Base-by-base conservation (phyloP, 1,284 basidiomycete genomes). In the Rhodotorula sp. region DNA sequence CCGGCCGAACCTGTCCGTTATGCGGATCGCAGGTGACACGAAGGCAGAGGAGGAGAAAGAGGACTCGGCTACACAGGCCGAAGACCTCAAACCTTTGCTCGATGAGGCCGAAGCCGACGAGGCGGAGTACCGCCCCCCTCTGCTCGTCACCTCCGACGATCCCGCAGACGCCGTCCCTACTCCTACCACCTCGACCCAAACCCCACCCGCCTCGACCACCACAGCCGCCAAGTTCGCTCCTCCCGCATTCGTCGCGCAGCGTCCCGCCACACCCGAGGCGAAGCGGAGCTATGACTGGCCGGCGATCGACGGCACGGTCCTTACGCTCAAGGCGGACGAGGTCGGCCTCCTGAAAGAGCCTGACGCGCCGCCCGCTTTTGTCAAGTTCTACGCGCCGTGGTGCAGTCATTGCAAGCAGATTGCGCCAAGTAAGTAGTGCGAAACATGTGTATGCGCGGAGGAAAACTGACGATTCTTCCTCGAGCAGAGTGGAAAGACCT, bases 381-480 rank as follows among this genome's bases (percentile, higher is more conserved):
- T 94, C 81, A 94, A 96, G 79, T 96, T 90, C 82, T 95, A 86
- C 78, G 92, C 92, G 0, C 93, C 93, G 0, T 94, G 92, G 92
- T 94, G 92, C 79, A 88, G 89, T 2, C 93, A 95, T 81, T 83
- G 77, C 69, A 71, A 73, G 48, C 44, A 44, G 47, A 51, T 76
- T 3, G 56, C 66, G 2, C 92, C 92, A 0, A 83, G 82, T 83
- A 60, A 68, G 82, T 75, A 7, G 37, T 13, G 7, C 37, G 37
- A 40, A 13, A 40, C 13, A 13, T 7, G 37, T 40, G 37, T 40
- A 8, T 13, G n/a, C 58, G 24, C 15, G 28, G 37, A 31, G 24
- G 54, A 4, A 47, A 48, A 28, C 53, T 57, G 31, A 28, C 51
- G 13, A n/a, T 26, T 20, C 10, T 13, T 6, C 9, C 24, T 16